Conservation (phyloP, 805 yeast genomes). For the Scheffersomyces spartinae region DNA sequence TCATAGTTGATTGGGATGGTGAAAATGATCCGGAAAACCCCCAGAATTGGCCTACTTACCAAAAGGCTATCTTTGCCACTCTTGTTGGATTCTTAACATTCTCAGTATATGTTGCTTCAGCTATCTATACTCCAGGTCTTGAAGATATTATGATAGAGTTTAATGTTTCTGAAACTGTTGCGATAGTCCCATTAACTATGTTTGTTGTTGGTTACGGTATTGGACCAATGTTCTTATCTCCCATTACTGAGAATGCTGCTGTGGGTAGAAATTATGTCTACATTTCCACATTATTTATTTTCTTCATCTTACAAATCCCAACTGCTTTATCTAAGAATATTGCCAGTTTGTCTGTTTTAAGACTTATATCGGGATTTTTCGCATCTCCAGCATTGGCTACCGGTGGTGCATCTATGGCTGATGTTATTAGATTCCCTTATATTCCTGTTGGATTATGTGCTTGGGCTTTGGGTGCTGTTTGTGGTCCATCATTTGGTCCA, state of each 20-base stretch:
- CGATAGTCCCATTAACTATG: slow-evolving; percentile 39
- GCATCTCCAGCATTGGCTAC: slow-evolving; percentile 47
- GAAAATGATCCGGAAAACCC: slow-evolving; percentile 48
- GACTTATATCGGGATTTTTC: slow-evolving; percentile 44
- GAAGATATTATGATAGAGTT: slow-evolving; percentile 34
- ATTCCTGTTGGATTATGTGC: slow-evolving; percentile 35
- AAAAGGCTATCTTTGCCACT: slow-evolving; percentile 25
- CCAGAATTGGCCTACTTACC: slow-evolving; percentile 37
- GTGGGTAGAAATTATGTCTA: slow-evolving; percentile 45
- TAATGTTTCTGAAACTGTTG: slow-evolving; percentile 30
- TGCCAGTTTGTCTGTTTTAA: slow-evolving; percentile 36
- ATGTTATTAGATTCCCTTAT: slow-evolving; percentile 29
- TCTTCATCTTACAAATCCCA: slow-evolving; percentile 43
- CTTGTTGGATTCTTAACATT: slow-evolving; percentile 36
- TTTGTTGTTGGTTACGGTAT: slow-evolving; percentile 52
- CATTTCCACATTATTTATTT: slow-evolving; percentile 33
- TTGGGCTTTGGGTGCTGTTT: slow-evolving; percentile 44
- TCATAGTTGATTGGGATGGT: slow-evolving; percentile 21
- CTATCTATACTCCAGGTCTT: slow-evolving; percentile 43
- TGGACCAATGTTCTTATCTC: slow-evolving; percentile 49
- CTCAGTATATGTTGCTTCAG: slow-evolving; percentile 45
- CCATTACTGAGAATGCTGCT: slow-evolving; percentile 42
- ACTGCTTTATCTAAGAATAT: slow-evolving; percentile 39
- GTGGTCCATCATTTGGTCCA: slow-evolving; percentile 49
- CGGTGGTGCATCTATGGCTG: slow-evolving; percentile 48